phyloP scores from a whole-genome alignment of 225 moss, liverwort and hornwort species.

The Physcomitrellopsis africana region DNA sequence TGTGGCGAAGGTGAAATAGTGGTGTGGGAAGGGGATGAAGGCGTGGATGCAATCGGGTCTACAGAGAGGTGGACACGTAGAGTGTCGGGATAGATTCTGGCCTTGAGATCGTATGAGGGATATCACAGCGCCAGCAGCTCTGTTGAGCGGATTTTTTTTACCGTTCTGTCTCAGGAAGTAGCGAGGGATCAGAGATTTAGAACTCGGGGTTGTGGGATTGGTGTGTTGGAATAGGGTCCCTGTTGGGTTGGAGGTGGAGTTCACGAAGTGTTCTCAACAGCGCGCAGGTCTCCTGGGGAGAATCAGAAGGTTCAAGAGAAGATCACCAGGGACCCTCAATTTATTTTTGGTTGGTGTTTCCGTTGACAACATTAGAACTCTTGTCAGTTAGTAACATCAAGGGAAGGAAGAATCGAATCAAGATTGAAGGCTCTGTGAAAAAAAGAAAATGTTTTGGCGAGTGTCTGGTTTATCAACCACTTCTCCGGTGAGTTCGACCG shows the following conservation, averaged over 20 bases:
- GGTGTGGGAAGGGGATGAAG: conserved; percentile 42
- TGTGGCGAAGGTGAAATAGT: neutral
- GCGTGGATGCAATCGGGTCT: conserved; percentile 37
- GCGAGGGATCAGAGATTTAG: conserved; percentile 8
- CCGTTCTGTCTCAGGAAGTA: neutral
- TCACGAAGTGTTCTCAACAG: neutral
- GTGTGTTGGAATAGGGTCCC: conserved; percentile 27
- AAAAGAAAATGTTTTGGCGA: conserved; percentile 99
- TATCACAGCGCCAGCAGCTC: conserved; percentile 43
- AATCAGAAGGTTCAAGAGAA: neutral
- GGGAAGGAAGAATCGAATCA: conserved; percentile 41
- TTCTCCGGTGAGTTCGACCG: conserved; percentile 81
- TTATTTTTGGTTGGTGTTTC: neutral
- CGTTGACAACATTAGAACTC: neutral
- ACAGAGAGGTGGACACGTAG: conserved; percentile 19
- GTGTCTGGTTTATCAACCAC: conserved; percentile 96
- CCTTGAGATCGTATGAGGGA: conserved; percentile 44
- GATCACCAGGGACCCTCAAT: conserved; percentile 6
- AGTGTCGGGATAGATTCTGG: conserved; percentile 39
- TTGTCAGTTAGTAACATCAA: conserved; percentile 27
- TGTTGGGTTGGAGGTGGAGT: conserved; percentile 18
- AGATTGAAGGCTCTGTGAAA: conserved; percentile 73
- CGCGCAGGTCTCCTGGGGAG: conserved; percentile 28
- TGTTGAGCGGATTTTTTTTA: conserved; percentile 24
- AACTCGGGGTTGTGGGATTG: conserved; percentile 14